Conservation (phyloP, 2,329 filamentous ascomycete species). For the Diplodia scrobiculata region DNA sequence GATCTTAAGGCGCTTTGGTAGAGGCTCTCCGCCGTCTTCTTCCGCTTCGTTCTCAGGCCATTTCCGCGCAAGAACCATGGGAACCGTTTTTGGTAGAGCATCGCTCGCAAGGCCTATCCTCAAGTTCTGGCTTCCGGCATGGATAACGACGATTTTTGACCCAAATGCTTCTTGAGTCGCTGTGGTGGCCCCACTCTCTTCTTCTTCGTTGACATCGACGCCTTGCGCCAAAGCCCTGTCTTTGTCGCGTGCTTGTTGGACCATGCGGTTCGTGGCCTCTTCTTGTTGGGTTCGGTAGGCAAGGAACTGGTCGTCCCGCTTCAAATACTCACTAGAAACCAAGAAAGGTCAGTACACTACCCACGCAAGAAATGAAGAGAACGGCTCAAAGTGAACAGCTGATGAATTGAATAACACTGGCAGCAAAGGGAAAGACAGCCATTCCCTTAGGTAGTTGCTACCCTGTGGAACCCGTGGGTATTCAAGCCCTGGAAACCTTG, state of each 20-base stretch:
- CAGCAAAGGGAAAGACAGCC: background rate
- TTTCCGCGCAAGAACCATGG: conserved; percentile 85
- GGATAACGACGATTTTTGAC: conserved; percentile 91
- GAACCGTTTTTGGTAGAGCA: conserved; percentile 88
- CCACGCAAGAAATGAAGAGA: background rate
- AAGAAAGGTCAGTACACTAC: conserved; percentile 10
- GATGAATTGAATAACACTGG: background rate
- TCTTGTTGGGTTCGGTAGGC: conserved; percentile 86
- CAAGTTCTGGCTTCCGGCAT: conserved; percentile 92
- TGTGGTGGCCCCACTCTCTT: conserved; percentile 38
- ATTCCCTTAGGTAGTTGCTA: background rate
- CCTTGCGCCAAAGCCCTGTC: conserved; percentile 77
- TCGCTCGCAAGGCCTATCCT: conserved; percentile 95
- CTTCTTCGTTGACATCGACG: conserved; percentile 37
- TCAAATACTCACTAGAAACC: conserved; percentile 80
- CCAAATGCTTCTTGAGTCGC: conserved; percentile 62
- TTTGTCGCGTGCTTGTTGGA: conserved; percentile 82
- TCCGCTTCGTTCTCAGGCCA: conserved; percentile 80
- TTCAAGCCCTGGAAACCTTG: no score
- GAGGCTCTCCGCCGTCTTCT: conserved; percentile 75
- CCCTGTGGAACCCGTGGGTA: background rate
- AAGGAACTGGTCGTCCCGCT: conserved; percentile 94
- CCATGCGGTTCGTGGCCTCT: conserved; percentile 77
- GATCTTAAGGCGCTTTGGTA: conserved; percentile 65
- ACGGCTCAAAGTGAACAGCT: background rate